phyloP scores from a whole-genome alignment of 331 rosid genomes.

The Stylosanthes scabra region DNA sequence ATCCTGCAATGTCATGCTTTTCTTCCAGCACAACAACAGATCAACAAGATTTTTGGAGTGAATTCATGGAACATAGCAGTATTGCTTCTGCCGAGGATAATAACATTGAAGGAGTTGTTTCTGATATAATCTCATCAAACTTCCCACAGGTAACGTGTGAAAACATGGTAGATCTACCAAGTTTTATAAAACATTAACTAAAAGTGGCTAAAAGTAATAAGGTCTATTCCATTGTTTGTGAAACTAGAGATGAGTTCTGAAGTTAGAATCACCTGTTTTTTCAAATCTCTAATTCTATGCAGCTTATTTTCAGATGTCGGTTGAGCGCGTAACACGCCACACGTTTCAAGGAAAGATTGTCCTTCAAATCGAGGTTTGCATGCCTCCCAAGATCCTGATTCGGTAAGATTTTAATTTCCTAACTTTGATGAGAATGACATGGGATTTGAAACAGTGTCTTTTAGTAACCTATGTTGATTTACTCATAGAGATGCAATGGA shows the following conservation, averaged over 20 bases:
- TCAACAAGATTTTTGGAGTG: conserved; percentile 44
- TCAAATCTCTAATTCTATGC: conserved; percentile 18
- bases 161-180: not conserved
- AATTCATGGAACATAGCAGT: conserved; percentile 39
- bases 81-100: conserved; percentile 42
- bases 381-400: conserved; percentile 65
- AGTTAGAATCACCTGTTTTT: too few species aligned
- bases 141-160: conserved; percentile 65
- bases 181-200: too few species aligned
- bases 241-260: too few species aligned
- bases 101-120: conserved; percentile 59
- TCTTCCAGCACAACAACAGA: conserved; percentile 39
- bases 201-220: too few species aligned
- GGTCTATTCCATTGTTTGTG: too few species aligned
- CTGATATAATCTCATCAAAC: conserved; percentile 56
- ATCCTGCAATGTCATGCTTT: conserved; percentile 69
- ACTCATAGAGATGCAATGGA: conserved; percentile 73
- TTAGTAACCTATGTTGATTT: conserved; percentile 12
- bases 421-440: not conserved
- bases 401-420: conserved; percentile 47
- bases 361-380: conserved; percentile 87
- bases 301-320: conserved; percentile 67
- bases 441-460: conserved; percentile 5
- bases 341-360: conserved; percentile 69
- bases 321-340: conserved; percentile 75